Evolutionary conservation across 2,329 filamentous ascomycete genomes (phyloP).

Genomic region (Periglandula ipomoeae): DNA sequence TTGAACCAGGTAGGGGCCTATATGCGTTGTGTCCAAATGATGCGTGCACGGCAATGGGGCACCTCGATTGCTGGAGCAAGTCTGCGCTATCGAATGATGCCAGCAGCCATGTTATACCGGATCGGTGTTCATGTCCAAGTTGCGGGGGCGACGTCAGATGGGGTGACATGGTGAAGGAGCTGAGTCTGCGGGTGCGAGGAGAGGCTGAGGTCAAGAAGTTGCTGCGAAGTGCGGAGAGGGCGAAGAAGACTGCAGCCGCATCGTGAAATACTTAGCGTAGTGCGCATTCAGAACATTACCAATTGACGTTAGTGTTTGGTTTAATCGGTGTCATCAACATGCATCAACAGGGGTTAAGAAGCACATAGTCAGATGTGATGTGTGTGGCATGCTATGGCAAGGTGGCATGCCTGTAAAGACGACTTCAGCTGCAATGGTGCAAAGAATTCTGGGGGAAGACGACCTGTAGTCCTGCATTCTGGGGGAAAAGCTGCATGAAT

Average conservation of each 20-base stretch:
- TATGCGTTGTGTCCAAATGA: slow-evolving; percentile 47
- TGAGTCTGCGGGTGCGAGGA: slow-evolving; percentile 65
- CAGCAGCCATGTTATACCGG: slow-evolving; percentile 50
- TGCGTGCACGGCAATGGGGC: slow-evolving; percentile 47
- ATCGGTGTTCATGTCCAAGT: slow-evolving; percentile 58
- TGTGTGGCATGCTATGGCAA: no score
- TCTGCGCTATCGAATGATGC: slow-evolving; percentile 35
- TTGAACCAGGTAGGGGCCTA: slow-evolving; percentile 40
- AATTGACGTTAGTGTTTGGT: no score
- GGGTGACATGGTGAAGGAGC: slow-evolving; percentile 72
- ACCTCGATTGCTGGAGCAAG: slow-evolving; percentile 50
- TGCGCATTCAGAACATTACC: no score
- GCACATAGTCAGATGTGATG: no score
- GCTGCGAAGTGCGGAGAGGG: slow-evolving; percentile 41
- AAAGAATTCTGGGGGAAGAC: no score
- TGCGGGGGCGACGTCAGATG: slow-evolving; percentile 59
- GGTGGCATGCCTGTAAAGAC: no score
- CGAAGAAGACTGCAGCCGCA: slow-evolving; percentile 13
- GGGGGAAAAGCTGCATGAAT: no score
- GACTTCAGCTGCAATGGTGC: no score
- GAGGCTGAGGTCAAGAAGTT: slow-evolving; percentile 61
- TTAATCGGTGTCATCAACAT: background rate
- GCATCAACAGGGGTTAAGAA: background rate
- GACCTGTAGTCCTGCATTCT: no score
- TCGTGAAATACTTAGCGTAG: background rate